Evolutionary conservation across 2,329 filamentous ascomycete species (phyloP), one percentile per base, ranked within the genome.

Genomic region (Alternaria angustiovoidea): DNA sequence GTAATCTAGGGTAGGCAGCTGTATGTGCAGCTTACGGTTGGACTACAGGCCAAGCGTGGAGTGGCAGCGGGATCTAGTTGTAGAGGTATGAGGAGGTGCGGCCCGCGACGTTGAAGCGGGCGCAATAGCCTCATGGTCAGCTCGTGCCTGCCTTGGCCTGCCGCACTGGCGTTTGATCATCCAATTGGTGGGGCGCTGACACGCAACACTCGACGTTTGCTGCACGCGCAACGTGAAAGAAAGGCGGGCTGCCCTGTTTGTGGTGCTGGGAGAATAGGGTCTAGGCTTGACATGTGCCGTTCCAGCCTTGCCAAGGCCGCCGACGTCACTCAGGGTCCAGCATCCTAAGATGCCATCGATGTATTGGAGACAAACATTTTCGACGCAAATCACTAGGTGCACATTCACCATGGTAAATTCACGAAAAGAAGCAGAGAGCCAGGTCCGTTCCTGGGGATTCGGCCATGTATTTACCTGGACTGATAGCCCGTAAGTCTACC

Each of bases 391-490:
- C 16, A 3, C 20, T 16, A 42, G 11, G 20, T n/a, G 44, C 5
- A 57, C 46, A 41, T 12, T 28, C 38, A 20, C 22, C 14, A 79
- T 79, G 75, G 34, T 67, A 7, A 82, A 81, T 67, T 80, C 81
- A 32, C 81, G 78, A 55, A 76, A 73, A 59, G 81, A 86, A 41
- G 80, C 81, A 38, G 89, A 92, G 74, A 78, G 81, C 51, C 81
- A 90, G 70, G 89, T 92, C 26, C 83, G 83, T 36, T 86, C 85
- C 1, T 92, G 90, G 89, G 90, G 90, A 1, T 93, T 92, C 73
- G 67, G 75, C 3, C 82, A 88, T 51, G 89, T 91, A 71, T 91
- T 91, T 65, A 91, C 89, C 3, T 92, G 90, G 89, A 88, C 85
- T 7, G 90, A 92, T 76, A 80, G 82, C 22, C 87, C 88, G 89